Percentiles rank a stretch among this genome's conserved stretches.
These are phyloP conservation scores for Linnemannia hyalina DNA, from an alignment of 192 early-diverging fungal species.

Conservation along the genomic window DNA sequence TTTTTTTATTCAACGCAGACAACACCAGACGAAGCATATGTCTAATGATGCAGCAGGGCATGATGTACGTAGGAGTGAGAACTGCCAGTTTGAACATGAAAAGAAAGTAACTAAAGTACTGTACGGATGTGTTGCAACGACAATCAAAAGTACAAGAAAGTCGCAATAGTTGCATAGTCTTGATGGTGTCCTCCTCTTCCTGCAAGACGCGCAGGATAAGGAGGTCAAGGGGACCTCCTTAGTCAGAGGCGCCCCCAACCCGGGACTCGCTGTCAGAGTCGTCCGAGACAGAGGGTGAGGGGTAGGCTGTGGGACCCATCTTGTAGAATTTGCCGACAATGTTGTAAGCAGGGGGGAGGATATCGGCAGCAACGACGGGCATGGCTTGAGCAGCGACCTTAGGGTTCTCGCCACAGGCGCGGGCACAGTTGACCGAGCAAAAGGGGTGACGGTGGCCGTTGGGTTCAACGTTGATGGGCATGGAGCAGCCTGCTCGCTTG, in stretches of 20 bases:
- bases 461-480: conserved; percentile 30
- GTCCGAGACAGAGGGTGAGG: background rate
- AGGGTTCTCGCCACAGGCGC: conserved; percentile 38
- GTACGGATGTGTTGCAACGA: no score
- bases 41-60: no score
- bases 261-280: background rate
- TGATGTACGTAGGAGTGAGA: no score
- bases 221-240: background rate
- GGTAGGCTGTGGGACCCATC: background rate
- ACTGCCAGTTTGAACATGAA: no score
- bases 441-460: conserved; percentile 24
- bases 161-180: no score
- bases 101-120: no score
- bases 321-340: background rate
- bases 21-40: no score
- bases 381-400: background rate
- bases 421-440: conserved; percentile 29
- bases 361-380: background rate
- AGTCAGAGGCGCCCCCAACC: background rate
- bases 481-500: conserved; percentile 12
- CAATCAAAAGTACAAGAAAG: no score
- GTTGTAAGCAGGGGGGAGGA: background rate
- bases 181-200: no score
- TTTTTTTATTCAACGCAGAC: no score
- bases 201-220: no score